Evolutionary conservation across 805 yeast species (phyloP), one percentile per base, ranked within the genome.

Genomic region (Myxozyma geophila): DNA sequence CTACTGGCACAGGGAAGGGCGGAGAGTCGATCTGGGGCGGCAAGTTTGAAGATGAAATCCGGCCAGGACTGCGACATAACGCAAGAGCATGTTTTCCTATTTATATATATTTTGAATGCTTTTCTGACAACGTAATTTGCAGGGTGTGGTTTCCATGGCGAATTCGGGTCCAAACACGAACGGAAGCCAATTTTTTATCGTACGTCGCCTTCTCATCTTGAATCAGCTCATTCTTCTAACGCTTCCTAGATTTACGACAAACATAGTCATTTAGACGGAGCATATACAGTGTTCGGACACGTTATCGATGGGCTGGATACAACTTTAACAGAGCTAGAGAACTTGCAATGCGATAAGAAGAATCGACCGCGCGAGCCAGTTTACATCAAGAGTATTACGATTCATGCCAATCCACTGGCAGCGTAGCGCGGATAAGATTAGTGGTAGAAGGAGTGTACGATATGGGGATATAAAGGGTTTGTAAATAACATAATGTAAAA

Each of bases 91-190:
- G 54, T 12, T 0, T 23, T 35, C 10, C 28, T 35, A 8, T 21
- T 35, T 19, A 17, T 48, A n/a, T 7, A 3, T 2, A 13, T 33
- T 15, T 19, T 35, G 35, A 21, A 21, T 39, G 2, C 7, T 17
- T 12, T 35, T 23, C 17, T 40, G n/a, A 19, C 9, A 4, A 46
- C 39, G 21, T 19, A 5, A 17, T 17, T 15, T 43, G 12, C 17
- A 75, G 77, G 76, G 76, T 10, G 60, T 70, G 1, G 62, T 82
- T 66, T 80, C 83, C 43, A 82, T 82, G 85, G 85, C 85, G 66
- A 82, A 82, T 67, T 79, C 83, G 48, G 85, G 85, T 56, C 82
- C 84, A 71, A 78, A 81, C 77, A 81, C 85, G 70, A 82, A 81
- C 72, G 85, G 84, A 7, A 78, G 83, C 40, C 86, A 81, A 74